Evolutionary conservation across 345 rosid species (phyloP), one percentile per base, ranked within the genome.

Genomic region (Raphanus raphanistrum): DNA sequence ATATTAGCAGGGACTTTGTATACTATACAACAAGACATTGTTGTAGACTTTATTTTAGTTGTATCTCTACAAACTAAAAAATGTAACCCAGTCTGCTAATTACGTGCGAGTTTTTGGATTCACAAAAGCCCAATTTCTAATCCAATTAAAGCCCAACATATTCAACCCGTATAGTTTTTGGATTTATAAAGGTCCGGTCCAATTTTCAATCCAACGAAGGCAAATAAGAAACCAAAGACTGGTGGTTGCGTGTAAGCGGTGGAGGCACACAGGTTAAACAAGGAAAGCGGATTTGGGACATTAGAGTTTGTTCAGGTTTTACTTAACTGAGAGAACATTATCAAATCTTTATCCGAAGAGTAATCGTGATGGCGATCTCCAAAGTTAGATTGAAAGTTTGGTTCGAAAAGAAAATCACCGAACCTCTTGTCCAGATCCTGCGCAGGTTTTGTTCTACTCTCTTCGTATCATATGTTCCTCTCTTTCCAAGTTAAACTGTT

Each of bases 341-440:
- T n/a, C 10, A 17, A 57, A 43, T 52, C 35, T 17, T 60, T 72
- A 5, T 48, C 55, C 17, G 33, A 48, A 33, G 70, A 73, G 8
- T 27, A 43, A 52, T 68, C 0, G 32, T 52, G 3, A 85, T 86
- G 93, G 86, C 80, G 74, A 54, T 50, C 3, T 79, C 79, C 33
- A 79, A 57, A 52, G 74, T 77, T 61, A 79, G 80, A 8, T 48
- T 86, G 60, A 48, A 64, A 35, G 43, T 65, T 69, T 90, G 98
- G 97, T 71, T 90, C 54, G 66, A 79, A 70, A 67, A 77, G 63
- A 92, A 84, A 76, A 81, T 94, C 63, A 75, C 81, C 5, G 91
- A 94, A 71, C 97, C 98, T 77, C 87, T 94, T 65, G 60, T 88
- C 65, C 88, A 83, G 71, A 90, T 92, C 84, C 85, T 94, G 50